A percentile compares a stretch with the other conserved stretches of the same genome.
These are phyloP conservation scores for Syzygium aromaticum DNA, from an alignment of 345 rosid genomes.

Conservation along the genomic window DNA sequence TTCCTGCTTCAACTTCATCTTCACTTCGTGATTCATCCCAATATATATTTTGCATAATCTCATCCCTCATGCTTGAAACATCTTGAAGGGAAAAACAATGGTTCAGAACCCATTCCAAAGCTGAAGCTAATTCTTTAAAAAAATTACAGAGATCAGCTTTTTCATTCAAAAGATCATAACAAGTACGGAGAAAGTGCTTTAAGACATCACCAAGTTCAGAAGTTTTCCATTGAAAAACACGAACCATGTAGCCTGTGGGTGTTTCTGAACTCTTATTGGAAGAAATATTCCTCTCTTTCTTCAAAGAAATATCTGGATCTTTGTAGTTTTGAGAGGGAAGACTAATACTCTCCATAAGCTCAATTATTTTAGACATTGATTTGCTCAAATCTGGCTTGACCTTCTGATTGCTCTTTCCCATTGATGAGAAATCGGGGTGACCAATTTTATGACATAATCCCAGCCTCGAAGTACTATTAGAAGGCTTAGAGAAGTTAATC, in stretches of 20 bases:
- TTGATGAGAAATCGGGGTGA: not conserved
- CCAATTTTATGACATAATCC: not conserved
- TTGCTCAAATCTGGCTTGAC: constrained; percentile 35
- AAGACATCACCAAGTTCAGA: constrained; percentile 49
- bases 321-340: constrained; percentile 15
- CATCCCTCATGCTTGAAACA: constrained; percentile 85
- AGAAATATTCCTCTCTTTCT: constrained; percentile 29
- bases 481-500: not conserved
- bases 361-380: constrained; percentile 50
- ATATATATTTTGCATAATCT: constrained; percentile 48
- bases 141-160: constrained; percentile 54
- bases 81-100: constrained; percentile 92
- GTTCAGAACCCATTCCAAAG: constrained; percentile 79
- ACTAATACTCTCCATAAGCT: constrained; percentile 58
- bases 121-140: constrained; percentile 40
- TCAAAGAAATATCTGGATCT: constrained; percentile 12
- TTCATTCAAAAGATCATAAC: constrained; percentile 51
- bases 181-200: constrained; percentile 52
- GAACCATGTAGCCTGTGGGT: constrained; percentile 58
- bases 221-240: constrained; percentile 85
- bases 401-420: constrained; percentile 12
- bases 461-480: not conserved
- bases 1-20: constrained; percentile 50
- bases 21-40: constrained; percentile 68
- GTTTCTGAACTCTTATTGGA: constrained; percentile 34